Evolutionary conservation across 2,329 filamentous ascomycete genomes (phyloP).

Genomic region (Colletotrichum navitas): DNA sequence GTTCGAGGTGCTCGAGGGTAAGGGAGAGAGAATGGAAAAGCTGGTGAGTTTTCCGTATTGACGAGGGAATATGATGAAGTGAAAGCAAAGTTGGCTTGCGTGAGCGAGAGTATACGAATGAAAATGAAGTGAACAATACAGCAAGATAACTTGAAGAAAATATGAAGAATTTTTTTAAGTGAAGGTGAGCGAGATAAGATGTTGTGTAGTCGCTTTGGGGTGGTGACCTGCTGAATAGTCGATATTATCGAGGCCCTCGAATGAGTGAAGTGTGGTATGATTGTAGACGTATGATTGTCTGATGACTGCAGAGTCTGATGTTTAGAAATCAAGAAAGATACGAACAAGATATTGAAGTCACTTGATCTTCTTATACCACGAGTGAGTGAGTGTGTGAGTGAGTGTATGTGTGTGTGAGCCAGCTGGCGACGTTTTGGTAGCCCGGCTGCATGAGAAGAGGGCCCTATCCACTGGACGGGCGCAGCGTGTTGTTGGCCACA

Average conservation of each 20-base stretch:
- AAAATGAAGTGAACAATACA: no score
- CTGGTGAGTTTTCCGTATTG: neutral
- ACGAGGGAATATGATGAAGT: neutral
- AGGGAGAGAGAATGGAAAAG: neutral
- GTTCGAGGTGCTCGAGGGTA: conserved; percentile 1
- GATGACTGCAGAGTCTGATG: conserved; percentile 16
- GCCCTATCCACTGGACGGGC: conserved; percentile 29
- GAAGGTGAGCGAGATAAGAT: conserved; percentile 8
- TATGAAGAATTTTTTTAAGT: neutral
- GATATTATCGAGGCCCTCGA: conserved; percentile 19
- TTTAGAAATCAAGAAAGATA: conserved; percentile 4
- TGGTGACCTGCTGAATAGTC: neutral
- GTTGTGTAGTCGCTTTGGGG: neutral
- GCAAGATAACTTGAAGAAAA: neutral
- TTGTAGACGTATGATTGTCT: neutral
- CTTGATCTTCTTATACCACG: conserved; percentile 39
- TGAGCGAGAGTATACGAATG: neutral
- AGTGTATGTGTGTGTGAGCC: conserved; percentile 5
- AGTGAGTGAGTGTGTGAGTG: neutral
- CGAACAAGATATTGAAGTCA: conserved; percentile 21
- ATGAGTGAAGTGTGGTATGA: conserved; percentile 23
- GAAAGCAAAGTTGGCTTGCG: neutral
- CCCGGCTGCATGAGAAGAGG: conserved; percentile 24
- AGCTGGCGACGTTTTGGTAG: conserved; percentile 41
- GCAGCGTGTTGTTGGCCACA: conserved; percentile 38